A percentile compares a stretch with the other conserved stretches of the same genome.
These are phyloP conservation scores for Nematodospora valgi DNA, from an alignment of 805 yeast species.

Conservation along the genomic window DNA sequence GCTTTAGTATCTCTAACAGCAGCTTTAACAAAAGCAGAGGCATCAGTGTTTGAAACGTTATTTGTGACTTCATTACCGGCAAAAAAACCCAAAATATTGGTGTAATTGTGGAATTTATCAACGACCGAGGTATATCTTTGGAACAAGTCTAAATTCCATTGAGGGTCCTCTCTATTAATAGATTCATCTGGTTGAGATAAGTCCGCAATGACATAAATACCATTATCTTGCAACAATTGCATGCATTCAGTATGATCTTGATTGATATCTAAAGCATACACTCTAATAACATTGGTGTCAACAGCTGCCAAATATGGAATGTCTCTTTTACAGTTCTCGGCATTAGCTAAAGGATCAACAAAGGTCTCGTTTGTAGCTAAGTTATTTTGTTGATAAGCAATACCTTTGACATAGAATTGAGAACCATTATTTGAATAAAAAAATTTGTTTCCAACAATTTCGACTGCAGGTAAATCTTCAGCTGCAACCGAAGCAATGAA, in stretches of 20 bases:
- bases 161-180: slow-evolving; percentile 59
- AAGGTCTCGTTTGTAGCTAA: slow-evolving; percentile 47
- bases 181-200: slow-evolving; percentile 68
- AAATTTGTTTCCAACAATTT: slow-evolving; percentile 74
- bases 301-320: slow-evolving; percentile 63
- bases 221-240: slow-evolving; percentile 67
- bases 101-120: slow-evolving; percentile 64
- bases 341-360: slow-evolving; percentile 70
- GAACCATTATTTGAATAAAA: slow-evolving; percentile 75
- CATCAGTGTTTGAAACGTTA: slow-evolving; percentile 59
- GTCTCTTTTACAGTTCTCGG: slow-evolving; percentile 62
- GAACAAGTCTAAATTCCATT: slow-evolving; percentile 61
- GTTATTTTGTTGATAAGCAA: slow-evolving; percentile 76
- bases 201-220: slow-evolving; percentile 89
- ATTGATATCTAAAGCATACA: slow-evolving; percentile 66
- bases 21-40: slow-evolving; percentile 81
- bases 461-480: slow-evolving; percentile 58
- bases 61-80: slow-evolving; percentile 87
- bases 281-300: slow-evolving; percentile 69
- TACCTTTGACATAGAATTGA: slow-evolving; percentile 73
- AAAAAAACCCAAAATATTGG: slow-evolving; percentile 76
- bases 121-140: slow-evolving; percentile 68
- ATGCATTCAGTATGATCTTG: slow-evolving; percentile 69
- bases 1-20: slow-evolving; percentile 75
- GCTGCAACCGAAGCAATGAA: slow-evolving; percentile 18